Conservation (phyloP, 805 yeast genomes). For the Monosporozyma unispora region DNA sequence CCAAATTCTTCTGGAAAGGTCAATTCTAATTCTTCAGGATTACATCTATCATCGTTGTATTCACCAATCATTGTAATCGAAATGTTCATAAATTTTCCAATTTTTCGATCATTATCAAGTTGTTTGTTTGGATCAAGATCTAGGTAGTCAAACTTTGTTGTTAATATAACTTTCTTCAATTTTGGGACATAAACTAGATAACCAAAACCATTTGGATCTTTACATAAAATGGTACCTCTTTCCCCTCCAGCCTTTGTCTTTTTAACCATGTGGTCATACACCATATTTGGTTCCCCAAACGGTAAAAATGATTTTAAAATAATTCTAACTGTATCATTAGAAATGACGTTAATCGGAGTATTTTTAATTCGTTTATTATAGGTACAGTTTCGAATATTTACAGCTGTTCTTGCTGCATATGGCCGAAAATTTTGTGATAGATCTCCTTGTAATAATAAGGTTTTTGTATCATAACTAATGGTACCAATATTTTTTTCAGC, state of each 20-base stretch:
- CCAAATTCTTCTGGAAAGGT: no score
- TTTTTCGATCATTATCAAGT: no score
- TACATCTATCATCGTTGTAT: no score
- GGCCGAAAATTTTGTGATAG: no score
- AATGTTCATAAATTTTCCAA: no score
- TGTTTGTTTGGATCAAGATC: no score
- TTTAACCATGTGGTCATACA: not conserved
- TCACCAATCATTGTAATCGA: no score
- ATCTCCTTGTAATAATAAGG: no score
- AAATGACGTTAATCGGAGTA: not conserved
- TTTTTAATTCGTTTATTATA: not conserved
- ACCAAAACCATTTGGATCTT: slow-evolving; percentile 3
- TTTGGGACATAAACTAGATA: slow-evolving; percentile 4
- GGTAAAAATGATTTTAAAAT: slow-evolving; percentile 1
- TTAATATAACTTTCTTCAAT: not conserved
- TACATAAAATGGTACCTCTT: slow-evolving; percentile 1
- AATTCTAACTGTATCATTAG: not conserved
- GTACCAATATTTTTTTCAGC: no score
- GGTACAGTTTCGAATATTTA: slow-evolving; percentile 1
- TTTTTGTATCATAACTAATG: no score
- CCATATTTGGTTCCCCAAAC: slow-evolving; percentile 1
- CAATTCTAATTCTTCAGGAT: no score
- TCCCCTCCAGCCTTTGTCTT: not conserved
- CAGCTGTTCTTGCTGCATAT: slow-evolving; percentile 4
- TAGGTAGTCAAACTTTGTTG: no score